Evolutionary conservation across 345 rosid species (phyloP), one percentile per base, ranked within the genome.

Genomic region (Eutrema japonicum): DNA sequence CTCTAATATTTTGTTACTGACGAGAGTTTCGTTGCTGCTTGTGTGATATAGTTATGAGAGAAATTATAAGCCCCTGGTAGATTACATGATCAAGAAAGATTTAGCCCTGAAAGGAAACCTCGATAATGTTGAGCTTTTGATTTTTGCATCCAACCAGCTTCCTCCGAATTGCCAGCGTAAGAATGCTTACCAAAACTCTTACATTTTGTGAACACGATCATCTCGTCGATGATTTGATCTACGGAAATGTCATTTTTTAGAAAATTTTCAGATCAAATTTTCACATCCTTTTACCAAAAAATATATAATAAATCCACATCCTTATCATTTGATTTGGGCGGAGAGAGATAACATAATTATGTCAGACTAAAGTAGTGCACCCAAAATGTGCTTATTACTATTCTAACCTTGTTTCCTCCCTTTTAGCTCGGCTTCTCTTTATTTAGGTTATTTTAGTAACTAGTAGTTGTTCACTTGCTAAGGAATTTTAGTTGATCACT

Each of bases 151-250:
- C 73, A 87, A 79, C 70, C 98, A 81, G 72, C 97, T 96, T 76
- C 98, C 98, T 38, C 85, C 78, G 74, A 79, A 74, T 72, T 90
- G 92, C 66, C 96, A 92, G 78, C 89, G 98, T 96, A 96, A 87
- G 98, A 70, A 66, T 73, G 56, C 56, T 56, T 7, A 64, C 67
- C 29, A 10, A 45, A 51, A 68, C 9, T 35, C 51, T 61, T 52
- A 33, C 74, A 54, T 16, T 10, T 71, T 11, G 59, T 60, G 52
- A 22, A 51, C n/a, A 49, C 18, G 48, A 57, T 58, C n/a, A 33
- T 18, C 54, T 30, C 14, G 18, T 30, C 3, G 40, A 27, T 50
- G 8, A 7, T 45, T 26, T 64, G 26, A 30, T 47, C 4, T n/a
- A 64, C 9, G n/a, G 8, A 63, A 45, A 7, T 6, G 16, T 51